Percentiles rank a stretch among this genome's conserved stretches.
Evolutionary conservation across 495 filamentous ascomycete species (phyloP).

Genomic region (Aspergillus steynii): DNA sequence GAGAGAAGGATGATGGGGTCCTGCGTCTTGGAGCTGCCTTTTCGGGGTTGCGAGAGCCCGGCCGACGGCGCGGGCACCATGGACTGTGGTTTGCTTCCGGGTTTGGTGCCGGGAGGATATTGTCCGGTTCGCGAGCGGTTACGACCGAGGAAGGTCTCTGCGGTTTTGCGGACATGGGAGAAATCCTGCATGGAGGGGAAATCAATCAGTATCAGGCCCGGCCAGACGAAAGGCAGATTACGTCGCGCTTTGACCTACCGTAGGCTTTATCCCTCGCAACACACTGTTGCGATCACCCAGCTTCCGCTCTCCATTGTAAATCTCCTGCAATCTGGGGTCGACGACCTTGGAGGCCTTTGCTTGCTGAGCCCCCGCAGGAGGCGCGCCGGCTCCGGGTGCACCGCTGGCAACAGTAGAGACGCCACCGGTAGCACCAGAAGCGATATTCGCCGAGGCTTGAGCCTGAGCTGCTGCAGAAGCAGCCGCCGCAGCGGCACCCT

Average conservation of each 20-base stretch:
- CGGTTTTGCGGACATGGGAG: constrained; percentile 86
- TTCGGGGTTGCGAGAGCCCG: constrained; percentile 37
- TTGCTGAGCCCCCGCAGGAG: constrained; percentile 54
- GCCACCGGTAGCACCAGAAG: constrained; percentile 44
- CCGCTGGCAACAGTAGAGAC: constrained; percentile 23
- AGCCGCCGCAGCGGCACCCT: constrained; percentile 56
- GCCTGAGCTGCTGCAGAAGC: constrained; percentile 43
- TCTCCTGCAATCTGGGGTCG: constrained; percentile 78
- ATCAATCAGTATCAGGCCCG: neutral
- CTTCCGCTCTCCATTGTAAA: constrained; percentile 85
- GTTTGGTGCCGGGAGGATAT: constrained; percentile 46
- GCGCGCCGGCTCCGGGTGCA: constrained; percentile 21
- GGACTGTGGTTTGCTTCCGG: constrained; percentile 38
- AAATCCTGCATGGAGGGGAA: constrained; percentile 67
- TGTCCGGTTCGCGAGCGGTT: constrained; percentile 47
- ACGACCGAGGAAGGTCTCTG: constrained; percentile 74
- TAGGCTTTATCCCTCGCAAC: constrained; percentile 85
- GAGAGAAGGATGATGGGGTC: constrained; percentile 98
- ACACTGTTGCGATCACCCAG: constrained; percentile 92
- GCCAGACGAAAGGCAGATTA: neutral
- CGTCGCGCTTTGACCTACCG: constrained; percentile 54
- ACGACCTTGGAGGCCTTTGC: constrained; percentile 56
- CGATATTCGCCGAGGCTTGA: constrained; percentile 39
- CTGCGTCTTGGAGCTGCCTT: constrained; percentile 58
- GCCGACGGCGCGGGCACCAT: constrained; percentile 43